Conservation (phyloP, 2,329 filamentous ascomycete genomes). For the Fusarium albosuccineum region DNA sequence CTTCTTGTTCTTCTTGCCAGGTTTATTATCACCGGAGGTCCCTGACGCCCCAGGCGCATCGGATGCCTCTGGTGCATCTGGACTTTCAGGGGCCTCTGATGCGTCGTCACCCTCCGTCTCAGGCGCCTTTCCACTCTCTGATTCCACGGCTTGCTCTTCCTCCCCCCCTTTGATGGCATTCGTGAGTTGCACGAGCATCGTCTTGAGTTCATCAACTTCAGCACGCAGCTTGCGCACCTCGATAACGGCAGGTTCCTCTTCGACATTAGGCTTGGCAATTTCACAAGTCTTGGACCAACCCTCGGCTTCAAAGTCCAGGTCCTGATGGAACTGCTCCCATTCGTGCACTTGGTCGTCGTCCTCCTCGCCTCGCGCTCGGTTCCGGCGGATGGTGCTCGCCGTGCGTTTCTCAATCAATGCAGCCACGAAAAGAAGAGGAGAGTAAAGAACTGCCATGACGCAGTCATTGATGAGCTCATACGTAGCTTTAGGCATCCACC, state of each 20-base stretch:
- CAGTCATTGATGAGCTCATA: constrained; percentile 90
- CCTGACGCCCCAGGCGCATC: constrained; percentile 20
- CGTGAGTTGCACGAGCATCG: constrained; percentile 55
- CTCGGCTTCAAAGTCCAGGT: constrained; percentile 84
- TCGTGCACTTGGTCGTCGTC: constrained; percentile 92
- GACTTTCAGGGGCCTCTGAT: constrained; percentile 30
- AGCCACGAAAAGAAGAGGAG: constrained; percentile 82
- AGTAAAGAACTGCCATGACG: constrained; percentile 89
- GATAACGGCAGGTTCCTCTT: constrained; percentile 79
- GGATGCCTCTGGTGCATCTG: constrained; percentile 25
- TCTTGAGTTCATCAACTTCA: constrained; percentile 70
- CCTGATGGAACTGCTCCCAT: constrained; percentile 85
- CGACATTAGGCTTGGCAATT: constrained; percentile 82
- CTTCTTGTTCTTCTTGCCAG: constrained; percentile 44
- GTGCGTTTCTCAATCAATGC: constrained; percentile 77
- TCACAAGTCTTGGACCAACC: constrained; percentile 88
- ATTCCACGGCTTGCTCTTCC: constrained; percentile 7
- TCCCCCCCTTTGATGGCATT: constrained; percentile 39
- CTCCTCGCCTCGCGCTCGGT: constrained; percentile 83
- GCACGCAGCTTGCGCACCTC: constrained; percentile 72
- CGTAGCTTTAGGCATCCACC: constrained; percentile 83
- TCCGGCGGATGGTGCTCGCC: constrained; percentile 76
- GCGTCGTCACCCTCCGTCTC: constrained; percentile 20
- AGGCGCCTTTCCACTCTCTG: constrained; percentile 18
- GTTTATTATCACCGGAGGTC: constrained; percentile 33